Conservation (phyloP, 768 basidiomycete species). For the Sarcodon aspratus region DNA sequence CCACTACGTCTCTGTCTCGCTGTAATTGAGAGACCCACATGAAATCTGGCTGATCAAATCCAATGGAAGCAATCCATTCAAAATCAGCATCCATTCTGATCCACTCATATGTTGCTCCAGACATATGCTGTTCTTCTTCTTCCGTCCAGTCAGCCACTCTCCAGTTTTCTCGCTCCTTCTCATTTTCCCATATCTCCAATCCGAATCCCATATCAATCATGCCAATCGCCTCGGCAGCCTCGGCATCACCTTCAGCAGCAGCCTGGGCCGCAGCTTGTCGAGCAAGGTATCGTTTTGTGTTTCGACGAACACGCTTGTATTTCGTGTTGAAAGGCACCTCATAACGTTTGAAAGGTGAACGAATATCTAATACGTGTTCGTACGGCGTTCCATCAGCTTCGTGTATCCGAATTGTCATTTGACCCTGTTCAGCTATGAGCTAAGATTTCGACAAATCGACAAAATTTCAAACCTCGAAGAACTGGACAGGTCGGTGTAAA, state of each 20-base stretch:
- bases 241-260: conserved; percentile 83
- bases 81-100: conserved; percentile 98
- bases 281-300: conserved; percentile 92
- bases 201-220: conserved; percentile 94
- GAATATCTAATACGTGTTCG: conserved; percentile 93
- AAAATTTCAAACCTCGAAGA: conserved; percentile 64
- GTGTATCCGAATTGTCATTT: conserved; percentile 97
- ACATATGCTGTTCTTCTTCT: conserved; percentile 89
- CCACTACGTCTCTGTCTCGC: conserved; percentile 91
- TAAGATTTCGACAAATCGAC: neutral
- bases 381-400: conserved; percentile 99
- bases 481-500: conserved; percentile 66
- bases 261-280: conserved; percentile 89
- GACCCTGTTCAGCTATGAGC: conserved; percentile 43
- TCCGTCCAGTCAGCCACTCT: conserved; percentile 97
- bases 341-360: conserved; percentile 79
- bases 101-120: conserved; percentile 97
- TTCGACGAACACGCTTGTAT: conserved; percentile 91
- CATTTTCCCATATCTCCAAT: conserved; percentile 92
- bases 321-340: conserved; percentile 98
- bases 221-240: conserved; percentile 88
- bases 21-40: conserved; percentile 98
- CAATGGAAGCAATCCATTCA: conserved; percentile 93
- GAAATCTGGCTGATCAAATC: conserved; percentile 92
- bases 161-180: conserved; percentile 87